A percentile compares a stretch with the other conserved stretches of the same genome.
Conservation (phyloP, 2,329 filamentous ascomycete genomes). For the Alternaria consortialis region DNA sequence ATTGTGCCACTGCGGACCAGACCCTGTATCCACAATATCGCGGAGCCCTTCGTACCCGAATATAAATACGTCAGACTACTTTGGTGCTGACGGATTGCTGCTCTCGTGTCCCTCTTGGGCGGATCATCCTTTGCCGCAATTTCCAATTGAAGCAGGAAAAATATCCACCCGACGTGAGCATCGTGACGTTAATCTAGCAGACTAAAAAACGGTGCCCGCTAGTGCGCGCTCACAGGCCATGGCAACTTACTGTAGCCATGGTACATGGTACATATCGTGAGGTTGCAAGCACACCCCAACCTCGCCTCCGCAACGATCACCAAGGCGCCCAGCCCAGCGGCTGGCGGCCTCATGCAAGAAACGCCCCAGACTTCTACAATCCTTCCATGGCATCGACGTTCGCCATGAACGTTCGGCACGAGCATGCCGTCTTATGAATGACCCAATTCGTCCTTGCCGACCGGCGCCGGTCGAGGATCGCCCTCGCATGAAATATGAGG, state of each 20-base stretch:
- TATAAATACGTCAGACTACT: background rate
- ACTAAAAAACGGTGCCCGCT: background rate
- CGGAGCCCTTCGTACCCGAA: background rate
- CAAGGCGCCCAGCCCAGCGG: constrained; percentile 1
- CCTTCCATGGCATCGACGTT: constrained; percentile 1
- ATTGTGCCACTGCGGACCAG: background rate
- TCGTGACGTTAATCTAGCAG: background rate
- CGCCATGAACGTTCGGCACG: background rate
- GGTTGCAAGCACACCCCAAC: background rate
- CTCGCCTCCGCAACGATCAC: background rate
- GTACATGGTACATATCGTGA: background rate
- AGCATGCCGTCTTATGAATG: background rate
- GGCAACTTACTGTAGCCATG: background rate
- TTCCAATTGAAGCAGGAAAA: background rate
- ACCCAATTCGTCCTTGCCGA: background rate
- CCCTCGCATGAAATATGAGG: background rate
- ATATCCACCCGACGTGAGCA: background rate
- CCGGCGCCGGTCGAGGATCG: background rate
- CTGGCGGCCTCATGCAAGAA: background rate
- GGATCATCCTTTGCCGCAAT: background rate
- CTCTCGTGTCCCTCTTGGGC: background rate
- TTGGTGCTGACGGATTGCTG: background rate
- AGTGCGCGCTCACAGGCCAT: background rate
- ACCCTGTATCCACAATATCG: background rate
- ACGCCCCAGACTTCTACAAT: constrained; percentile 4